phyloP scores from a whole-genome alignment of 2,329 filamentous ascomycete species.

The Botryotinia narcissicola region DNA sequence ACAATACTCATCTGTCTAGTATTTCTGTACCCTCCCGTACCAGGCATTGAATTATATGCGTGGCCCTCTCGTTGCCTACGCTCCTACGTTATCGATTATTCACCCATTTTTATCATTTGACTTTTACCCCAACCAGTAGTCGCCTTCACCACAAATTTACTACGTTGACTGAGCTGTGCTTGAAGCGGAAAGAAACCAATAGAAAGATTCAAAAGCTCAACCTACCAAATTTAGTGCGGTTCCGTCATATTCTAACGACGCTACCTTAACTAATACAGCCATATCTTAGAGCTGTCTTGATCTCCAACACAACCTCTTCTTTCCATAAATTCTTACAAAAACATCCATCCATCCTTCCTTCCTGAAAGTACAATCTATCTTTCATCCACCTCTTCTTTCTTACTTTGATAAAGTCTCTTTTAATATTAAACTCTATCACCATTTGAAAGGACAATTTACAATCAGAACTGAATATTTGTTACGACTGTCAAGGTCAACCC shows the following conservation, averaged over 20 bases:
- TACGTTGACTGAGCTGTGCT: background rate
- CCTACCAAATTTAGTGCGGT: slow-evolving; percentile 11
- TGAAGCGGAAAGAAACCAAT: slow-evolving; percentile 21
- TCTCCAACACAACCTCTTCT: slow-evolving; percentile 17
- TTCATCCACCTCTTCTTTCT: background rate
- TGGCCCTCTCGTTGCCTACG: slow-evolving; percentile 18
- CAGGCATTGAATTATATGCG: slow-evolving; percentile 4
- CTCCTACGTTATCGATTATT: background rate
- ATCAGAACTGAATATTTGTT: background rate
- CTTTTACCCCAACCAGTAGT: background rate
- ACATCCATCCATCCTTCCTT: background rate
- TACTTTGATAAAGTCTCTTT: background rate
- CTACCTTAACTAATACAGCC: slow-evolving; percentile 9
- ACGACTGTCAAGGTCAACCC: slow-evolving; percentile 12
- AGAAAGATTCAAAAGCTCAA: slow-evolving; percentile 4
- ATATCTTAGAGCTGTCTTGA: slow-evolving; percentile 16
- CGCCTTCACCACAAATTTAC: background rate
- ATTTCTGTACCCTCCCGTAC: background rate
- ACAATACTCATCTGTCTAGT: too few species aligned
- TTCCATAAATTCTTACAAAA: background rate
- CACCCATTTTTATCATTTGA: background rate
- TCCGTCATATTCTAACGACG: slow-evolving; percentile 21
- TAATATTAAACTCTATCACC: background rate
- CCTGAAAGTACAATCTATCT: background rate
- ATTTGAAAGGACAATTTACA: background rate